Evolutionary conservation across 352 stramenopile species (phyloP), one percentile per base, ranked within the genome.

Genomic region (Stramenopiles sp.): DNA sequence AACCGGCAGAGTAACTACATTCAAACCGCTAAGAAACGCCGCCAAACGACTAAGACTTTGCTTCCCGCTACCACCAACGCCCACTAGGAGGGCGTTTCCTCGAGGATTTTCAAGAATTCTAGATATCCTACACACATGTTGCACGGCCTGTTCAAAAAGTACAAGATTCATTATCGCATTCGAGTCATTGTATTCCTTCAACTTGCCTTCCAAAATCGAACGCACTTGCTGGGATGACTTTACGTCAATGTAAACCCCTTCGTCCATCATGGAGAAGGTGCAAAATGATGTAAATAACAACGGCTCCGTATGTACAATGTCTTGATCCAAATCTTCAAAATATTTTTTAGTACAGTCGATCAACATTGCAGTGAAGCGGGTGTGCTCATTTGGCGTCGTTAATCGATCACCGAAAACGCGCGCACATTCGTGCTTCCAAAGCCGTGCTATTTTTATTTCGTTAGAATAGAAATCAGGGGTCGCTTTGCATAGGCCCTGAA

Each of bases 81-180:
- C 94, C 69, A 98, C 97, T 32, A 98, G 85, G 90, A 98, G 97
- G 1, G 92, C 92, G 77, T 97, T 97, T 68, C 94, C 94, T 73
- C 89, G 90, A 25, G 92, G 92, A 79, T 96, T 96, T 34, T 92
- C 87, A 75, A 98, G 75, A 68, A 98, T 97, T 49, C 93, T 89
- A 32, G 95, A 86, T 74, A 98, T 97, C 0, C 92, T 84, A 49
- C 89, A 89, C 37, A 97, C 87, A 76, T 98, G 93, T 78, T 95
- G 94, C 68, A 98, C 92, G 3, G 92, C 93, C 78, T 98, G 92
- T 68, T 97, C 91, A 80, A 98, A 98, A 0, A 98, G 81, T 74
- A 97, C 91, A 3, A 98, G 78, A 77, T 97, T 88, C 91, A 98
- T 98, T 1, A 96, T 91, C 0, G 90, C 85, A 77, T 96, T 87